phyloP scores from a whole-genome alignment of 1,139 yeast species.

The Pichia sp. region DNA sequence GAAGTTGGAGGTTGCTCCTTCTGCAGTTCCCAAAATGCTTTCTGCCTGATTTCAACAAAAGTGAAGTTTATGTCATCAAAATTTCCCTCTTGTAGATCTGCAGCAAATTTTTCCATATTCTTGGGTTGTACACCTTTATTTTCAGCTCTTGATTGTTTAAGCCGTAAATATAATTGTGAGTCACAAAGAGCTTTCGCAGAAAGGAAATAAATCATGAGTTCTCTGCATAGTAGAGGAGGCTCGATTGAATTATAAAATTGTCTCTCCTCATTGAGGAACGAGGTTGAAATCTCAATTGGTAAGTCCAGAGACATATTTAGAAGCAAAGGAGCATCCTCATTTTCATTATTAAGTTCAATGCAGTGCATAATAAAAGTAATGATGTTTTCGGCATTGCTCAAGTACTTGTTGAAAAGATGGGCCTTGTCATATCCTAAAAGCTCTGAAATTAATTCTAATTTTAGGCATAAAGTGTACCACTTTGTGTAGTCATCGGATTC shows the following conservation, averaged over 20 bases:
- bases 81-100: neutral
- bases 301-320: constrained; percentile 1
- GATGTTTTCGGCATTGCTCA: neutral
- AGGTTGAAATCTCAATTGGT: neutral
- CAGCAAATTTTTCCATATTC: neutral
- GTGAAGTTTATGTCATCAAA: neutral
- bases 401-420: neutral
- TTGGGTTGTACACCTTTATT: neutral
- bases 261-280: neutral
- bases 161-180: neutral
- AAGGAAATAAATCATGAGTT: constrained; percentile 6
- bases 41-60: neutral
- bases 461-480: neutral
- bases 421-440: constrained; percentile 3
- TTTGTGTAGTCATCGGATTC: neutral
- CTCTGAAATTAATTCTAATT: constrained; percentile 4
- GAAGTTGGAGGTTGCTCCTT: neutral
- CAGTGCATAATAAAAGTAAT: constrained; percentile 5
- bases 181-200: neutral
- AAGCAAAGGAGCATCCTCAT: constrained; percentile 4
- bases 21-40: constrained; percentile 2
- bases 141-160: neutral
- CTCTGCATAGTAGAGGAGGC: constrained; percentile 3
- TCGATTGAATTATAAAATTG: constrained; percentile 1
- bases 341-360: constrained; percentile 5